Evolutionary conservation across 805 yeast genomes (phyloP).

Genomic region (Lipomyces mesembrius): DNA sequence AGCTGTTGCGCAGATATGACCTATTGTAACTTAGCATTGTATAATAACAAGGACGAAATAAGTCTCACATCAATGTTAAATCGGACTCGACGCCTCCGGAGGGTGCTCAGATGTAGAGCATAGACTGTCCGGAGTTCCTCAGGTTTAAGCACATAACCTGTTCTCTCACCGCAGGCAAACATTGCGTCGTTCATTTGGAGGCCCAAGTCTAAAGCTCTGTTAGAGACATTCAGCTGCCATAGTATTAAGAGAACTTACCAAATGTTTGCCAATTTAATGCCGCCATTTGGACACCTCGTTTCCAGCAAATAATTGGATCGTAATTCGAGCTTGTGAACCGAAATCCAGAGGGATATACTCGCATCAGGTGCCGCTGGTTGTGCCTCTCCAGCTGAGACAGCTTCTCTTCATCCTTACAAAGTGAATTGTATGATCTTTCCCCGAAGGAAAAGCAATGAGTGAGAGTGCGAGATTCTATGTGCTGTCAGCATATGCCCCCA

Average conservation of each 20-base stretch:
- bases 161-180: conserved; percentile 62
- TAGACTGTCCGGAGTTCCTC: conserved; percentile 43
- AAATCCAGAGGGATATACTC: conserved; percentile 85
- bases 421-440: conserved; percentile 67
- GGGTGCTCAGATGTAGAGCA: conserved; percentile 6
- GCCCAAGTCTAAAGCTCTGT: conserved; percentile 7
- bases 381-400: conserved; percentile 68
- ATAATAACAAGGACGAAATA: background rate
- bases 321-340: conserved; percentile 81
- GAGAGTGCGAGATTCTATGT: conserved; percentile 66
- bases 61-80: conserved; percentile 10
- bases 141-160: conserved; percentile 86
- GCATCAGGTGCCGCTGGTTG: conserved; percentile 71
- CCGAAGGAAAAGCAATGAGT: conserved; percentile 88
- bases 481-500: background rate
- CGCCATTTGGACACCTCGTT: conserved; percentile 86
- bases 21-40: background rate
- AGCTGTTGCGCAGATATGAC: conserved; percentile 84
- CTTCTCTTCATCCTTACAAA: conserved; percentile 66
- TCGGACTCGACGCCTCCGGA: conserved; percentile 2
- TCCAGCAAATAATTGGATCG: conserved; percentile 80
- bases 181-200: conserved; percentile 69
- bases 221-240: background rate
- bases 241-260: conserved; percentile 45
- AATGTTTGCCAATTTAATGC: conserved; percentile 97